Base-by-base conservation (phyloP, 306 rosid genomes). In the Hippophae gyantsensis region DNA sequence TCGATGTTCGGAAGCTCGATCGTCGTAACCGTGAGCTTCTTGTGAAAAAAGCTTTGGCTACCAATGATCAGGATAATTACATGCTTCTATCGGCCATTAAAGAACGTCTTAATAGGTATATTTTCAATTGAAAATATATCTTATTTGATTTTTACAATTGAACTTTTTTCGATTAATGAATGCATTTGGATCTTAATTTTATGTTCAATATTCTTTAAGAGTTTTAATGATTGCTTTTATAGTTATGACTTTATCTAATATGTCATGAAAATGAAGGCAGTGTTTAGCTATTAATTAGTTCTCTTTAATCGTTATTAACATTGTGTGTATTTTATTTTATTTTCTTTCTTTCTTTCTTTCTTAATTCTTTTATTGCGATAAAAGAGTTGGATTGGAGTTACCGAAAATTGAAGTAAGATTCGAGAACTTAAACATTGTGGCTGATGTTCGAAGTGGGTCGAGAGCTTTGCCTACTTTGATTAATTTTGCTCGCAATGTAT, bases 401-500 rank as follows among this genome's bases (percentile, higher is more conserved):
- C 87, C 92, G 12, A 86, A 48, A 3, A 57, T 89, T 9, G 97
- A 89, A 69, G 81, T 89, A 23, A 76, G 79, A 56, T 89, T 65
- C 58, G 73, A 25, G 70, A 66, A 89, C 62, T 74, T 86, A 79
- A 81, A 71, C 10, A 62, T 86, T 8, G 70, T 12, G 57, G 97
- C 95, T 8, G 42, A 86, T 9, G 85, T 89, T 62, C 85, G 86
- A 57, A 44, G 65, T 12, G 97, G 92, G 45, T 67, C 81, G 53
- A 76, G 95, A 79, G 81, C 92, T 52, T 69, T 89, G 64, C 97
- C 92, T 57, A 89, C 97, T 64, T 64, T 89, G 50, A 7, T 65
- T 43, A 74, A 76, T 68, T 60, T 58, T 59, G 6, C 75, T 50
- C 79, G 89, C 5, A 74, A 86, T 23, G 69, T 6, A 10, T 0